phyloP scores from a whole-genome alignment of 78 protist genomes.

The Speleostelium caveatum region DNA sequence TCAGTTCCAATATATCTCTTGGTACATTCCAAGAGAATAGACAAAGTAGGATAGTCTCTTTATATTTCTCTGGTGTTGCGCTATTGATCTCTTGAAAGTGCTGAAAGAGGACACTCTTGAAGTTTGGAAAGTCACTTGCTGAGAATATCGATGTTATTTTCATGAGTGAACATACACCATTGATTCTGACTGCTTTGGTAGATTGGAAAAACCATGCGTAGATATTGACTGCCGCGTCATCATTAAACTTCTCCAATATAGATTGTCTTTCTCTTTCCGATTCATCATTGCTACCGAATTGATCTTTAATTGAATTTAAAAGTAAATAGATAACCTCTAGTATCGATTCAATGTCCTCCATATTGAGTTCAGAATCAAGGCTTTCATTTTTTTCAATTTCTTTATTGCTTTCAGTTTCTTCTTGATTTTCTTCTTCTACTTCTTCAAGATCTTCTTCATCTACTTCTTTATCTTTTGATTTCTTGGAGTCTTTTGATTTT shows the following conservation, averaged over 20 bases:
- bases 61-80: slow-evolving; percentile 39
- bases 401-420: slow-evolving; percentile 2
- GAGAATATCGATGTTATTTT: slow-evolving; percentile 25
- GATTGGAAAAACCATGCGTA: slow-evolving; percentile 53
- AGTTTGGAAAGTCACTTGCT: slow-evolving; percentile 8
- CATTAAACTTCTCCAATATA: slow-evolving; percentile 19
- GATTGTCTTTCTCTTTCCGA: slow-evolving; percentile 2
- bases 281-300: not conserved
- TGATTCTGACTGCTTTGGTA: slow-evolving; percentile 3
- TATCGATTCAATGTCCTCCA: slow-evolving; percentile 44
- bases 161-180: slow-evolving; percentile 1
- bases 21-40: slow-evolving; percentile 21
- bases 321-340: slow-evolving; percentile 33
- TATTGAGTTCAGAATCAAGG: no score
- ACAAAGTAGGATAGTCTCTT: slow-evolving; percentile 24
- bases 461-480: no score
- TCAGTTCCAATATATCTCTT: slow-evolving; percentile 5
- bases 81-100: slow-evolving; percentile 50
- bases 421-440: slow-evolving; percentile 5
- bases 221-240: not conserved
- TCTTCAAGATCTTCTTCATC: slow-evolving; percentile 12
- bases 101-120: slow-evolving; percentile 1
- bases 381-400: no score
- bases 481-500: not conserved
- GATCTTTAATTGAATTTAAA: slow-evolving; percentile 16